Evolutionary conservation across 139 green algal genomes (phyloP).

Genomic region (Chlorella ohadii): DNA sequence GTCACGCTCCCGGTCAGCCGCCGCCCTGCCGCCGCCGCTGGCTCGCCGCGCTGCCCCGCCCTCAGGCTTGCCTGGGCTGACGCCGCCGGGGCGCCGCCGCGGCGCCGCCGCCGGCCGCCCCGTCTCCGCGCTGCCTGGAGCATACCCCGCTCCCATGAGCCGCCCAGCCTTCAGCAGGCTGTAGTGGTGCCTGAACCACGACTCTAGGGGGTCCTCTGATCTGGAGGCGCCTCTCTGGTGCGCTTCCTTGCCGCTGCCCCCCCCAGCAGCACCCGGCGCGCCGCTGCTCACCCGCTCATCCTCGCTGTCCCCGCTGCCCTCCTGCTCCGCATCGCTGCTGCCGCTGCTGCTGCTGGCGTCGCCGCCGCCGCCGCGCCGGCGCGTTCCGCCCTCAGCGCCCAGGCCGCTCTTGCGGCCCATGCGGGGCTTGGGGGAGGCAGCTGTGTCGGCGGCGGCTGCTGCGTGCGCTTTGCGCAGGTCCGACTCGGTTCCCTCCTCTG

Average conservation of each 20-base stretch:
- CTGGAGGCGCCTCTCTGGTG: background rate
- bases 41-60: background rate
- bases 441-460: conserved; percentile 10
- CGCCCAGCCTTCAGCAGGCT: conserved; percentile 6
- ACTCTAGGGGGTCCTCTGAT: background rate
- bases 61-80: background rate
- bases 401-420: background rate
- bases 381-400: background rate
- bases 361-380: background rate
- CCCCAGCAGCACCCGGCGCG: background rate
- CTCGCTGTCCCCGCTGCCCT: background rate
- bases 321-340: conserved; percentile 7
- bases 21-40: background rate
- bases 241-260: background rate
- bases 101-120: conserved; percentile 2
- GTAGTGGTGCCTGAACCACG: conserved; percentile 21
- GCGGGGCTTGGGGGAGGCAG: conserved; percentile 4
- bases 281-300: conserved; percentile 12
- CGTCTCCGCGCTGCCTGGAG: conserved; percentile 10
- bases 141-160: background rate
- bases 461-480: background rate
- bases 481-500: conserved; percentile 20
- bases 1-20: background rate
- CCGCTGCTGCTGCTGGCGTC: background rate
- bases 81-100: background rate